Base-by-base conservation (phyloP, 1,139 yeast genomes). In the Blastobotrys elegans region DNA sequence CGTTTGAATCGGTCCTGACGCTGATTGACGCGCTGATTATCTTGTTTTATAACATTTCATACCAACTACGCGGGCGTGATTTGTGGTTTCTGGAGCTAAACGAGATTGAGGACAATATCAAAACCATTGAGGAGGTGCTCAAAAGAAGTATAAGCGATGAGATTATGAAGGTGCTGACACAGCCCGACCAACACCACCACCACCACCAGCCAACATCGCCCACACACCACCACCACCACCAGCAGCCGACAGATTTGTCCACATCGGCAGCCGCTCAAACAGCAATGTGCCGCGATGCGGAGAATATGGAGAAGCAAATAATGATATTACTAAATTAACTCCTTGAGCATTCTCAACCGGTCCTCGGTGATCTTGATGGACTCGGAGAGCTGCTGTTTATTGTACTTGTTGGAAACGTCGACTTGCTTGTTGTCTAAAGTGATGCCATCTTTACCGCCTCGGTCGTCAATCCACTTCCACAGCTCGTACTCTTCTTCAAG, bases 391-490 rank as follows among this genome's bases (percentile, higher is more conserved):
- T 80, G 80, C 55, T 80, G 83, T 29, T 65, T 59, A 32, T 70
- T 63, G 53, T 70, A 71, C 24, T 59, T 54, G 8, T 54, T 51
- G 18, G 50, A 42, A 17, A 26, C 26, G 26, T 30, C 32, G 10
- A 14, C 16, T 8, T 37, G 24, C 16, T 43, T 21, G 30, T 26
- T 21, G 26, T 40, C 36, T 37, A 24, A n/a, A 7, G 5, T 26
- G n/a, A 10, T 27, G 16, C 14, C 39, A 20, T 32, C 26, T 1
- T 4, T 30, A 27, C 63, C 58, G 43, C 74, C 74, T 45, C 85
- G 73, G 40, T 76, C 76, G 48, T 80, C 78, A 39, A 88, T 74
- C 96, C 96, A 89, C 44, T 79, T 75, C 96, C 96, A 89, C 49
- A 89, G 65, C 36, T 76, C 75, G 34, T 75, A 74, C 64, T 88